These are phyloP conservation scores for Penicillium silybi DNA, from an alignment of 495 filamentous ascomycete species.

Conservation along the genomic window DNA sequence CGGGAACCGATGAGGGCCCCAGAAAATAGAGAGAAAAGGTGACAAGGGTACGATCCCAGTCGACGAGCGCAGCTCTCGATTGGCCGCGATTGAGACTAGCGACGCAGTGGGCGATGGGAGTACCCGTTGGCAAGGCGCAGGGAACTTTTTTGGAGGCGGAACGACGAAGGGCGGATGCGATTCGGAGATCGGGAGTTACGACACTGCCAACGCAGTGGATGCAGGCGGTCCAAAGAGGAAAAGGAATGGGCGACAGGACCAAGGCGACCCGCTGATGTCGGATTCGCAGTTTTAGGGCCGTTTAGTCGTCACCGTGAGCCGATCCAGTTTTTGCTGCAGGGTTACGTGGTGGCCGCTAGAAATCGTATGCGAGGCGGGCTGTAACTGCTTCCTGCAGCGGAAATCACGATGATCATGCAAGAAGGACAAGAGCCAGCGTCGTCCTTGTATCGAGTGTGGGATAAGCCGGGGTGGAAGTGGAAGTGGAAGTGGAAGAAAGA, in stretches of 20 bases:
- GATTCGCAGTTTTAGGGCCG: conserved; percentile 26
- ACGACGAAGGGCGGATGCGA: conserved; percentile 15
- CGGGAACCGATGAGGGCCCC: conserved; percentile 11
- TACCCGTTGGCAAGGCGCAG: conserved; percentile 28
- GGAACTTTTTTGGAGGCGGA: conserved; percentile 24
- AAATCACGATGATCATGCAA: conserved; percentile 24
- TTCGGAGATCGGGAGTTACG: conserved; percentile 24
- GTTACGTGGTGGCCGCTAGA: conserved; percentile 40
- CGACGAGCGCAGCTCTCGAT: conserved; percentile 11
- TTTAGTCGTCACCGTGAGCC: conserved; percentile 25
- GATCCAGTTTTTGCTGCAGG: conserved; percentile 33
- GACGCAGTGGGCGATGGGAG: conserved; percentile 24
- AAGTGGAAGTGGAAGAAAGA: conserved; percentile 2
- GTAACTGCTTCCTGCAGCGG: conserved; percentile 14
- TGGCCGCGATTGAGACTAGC: conserved; percentile 23
- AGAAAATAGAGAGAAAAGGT: conserved; percentile 13
- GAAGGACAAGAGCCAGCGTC: conserved; percentile 26
- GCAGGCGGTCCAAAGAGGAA: conserved; percentile 44
- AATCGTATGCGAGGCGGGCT: conserved; percentile 27
- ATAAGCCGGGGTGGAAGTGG: not conserved
- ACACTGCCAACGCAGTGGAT: conserved; percentile 42
- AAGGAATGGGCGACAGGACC: conserved; percentile 37
- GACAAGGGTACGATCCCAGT: conserved; percentile 12
- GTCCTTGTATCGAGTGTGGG: conserved; percentile 15
- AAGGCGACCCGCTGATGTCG: conserved; percentile 26